A percentile compares a stretch with the other conserved stretches of the same genome.
These are phyloP conservation scores for Pistacia vera DNA, from an alignment of 345 rosid species.

Conservation along the genomic window DNA sequence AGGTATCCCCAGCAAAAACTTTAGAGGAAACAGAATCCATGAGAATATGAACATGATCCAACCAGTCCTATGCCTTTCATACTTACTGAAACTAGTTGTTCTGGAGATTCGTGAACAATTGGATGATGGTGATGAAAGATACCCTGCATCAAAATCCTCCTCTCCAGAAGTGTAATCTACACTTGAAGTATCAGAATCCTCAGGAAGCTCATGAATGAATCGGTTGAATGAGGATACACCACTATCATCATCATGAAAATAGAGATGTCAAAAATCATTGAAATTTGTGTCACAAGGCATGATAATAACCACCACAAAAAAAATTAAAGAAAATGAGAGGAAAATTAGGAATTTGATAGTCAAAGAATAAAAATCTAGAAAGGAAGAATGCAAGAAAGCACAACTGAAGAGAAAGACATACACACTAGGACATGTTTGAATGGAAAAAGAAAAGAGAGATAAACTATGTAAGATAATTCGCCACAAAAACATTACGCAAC, in stretches of 20 bases:
- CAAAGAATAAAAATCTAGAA: constrained; percentile 8
- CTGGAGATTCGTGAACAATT: constrained; percentile 70
- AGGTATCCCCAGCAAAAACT: constrained; percentile 59
- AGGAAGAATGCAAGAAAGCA: not conserved
- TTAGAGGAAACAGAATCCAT: constrained; percentile 69
- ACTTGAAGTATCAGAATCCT: constrained; percentile 78
- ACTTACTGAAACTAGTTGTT: constrained; percentile 41
- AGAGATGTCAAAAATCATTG: constrained; percentile 11
- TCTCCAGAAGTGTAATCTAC: constrained; percentile 77
- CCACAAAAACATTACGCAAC: not conserved
- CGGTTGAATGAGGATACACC: constrained; percentile 96
- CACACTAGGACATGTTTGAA: not conserved
- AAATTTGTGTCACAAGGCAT: not conserved
- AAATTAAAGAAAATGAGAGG: not conserved
- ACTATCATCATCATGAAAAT: constrained; percentile 39
- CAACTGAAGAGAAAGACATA: not conserved
- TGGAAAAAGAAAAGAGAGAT: not conserved
- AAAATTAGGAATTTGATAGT: not conserved
- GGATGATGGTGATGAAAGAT: constrained; percentile 73
- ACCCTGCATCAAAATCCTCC: constrained; percentile 59
- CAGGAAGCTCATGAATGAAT: constrained; percentile 82
- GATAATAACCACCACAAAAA: not conserved
- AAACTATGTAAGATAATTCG: not conserved
- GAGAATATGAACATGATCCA: constrained; percentile 57
- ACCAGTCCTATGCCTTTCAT: constrained; percentile 42